Evolutionary conservation across 306 rosid species (phyloP).

Genomic region (Ormosia emarginata): DNA sequence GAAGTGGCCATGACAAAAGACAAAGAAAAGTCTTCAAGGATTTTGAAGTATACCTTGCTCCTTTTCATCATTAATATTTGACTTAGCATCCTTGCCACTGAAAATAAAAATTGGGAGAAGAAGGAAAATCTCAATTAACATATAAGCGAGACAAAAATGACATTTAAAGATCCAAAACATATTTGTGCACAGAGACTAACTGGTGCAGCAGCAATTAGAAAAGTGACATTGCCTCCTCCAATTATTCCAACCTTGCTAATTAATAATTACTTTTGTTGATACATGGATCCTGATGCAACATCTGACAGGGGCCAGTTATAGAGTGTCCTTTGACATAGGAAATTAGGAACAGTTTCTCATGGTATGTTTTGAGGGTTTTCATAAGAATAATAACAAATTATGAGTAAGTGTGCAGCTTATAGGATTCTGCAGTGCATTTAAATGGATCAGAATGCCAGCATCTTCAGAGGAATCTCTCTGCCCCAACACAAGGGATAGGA

Average conservation of each 20-base stretch:
- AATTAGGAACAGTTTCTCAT: neutral
- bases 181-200: neutral
- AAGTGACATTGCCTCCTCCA: neutral
- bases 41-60: constrained; percentile 49
- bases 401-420: neutral
- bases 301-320: neutral
- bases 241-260: neutral
- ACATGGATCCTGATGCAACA: neutral
- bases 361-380: neutral
- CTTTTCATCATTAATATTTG: constrained; percentile 28
- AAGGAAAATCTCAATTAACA: constrained; percentile 11
- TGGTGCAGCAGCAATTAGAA: neutral
- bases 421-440: neutral
- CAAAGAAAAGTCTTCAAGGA: neutral
- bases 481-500: neutral
- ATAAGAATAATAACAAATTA: neutral
- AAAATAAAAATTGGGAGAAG: constrained; percentile 8
- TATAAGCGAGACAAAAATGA: neutral
- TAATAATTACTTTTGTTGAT: neutral
- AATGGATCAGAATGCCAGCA: constrained; percentile 1
- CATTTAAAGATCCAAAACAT: neutral
- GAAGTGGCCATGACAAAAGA: neutral
- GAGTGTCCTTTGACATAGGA: neutral
- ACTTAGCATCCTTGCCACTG: constrained; percentile 41
- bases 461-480: neutral